Evolutionary conservation across 176 grass and related monocot species (phyloP).

Genomic region (Eleusine coracana): DNA sequence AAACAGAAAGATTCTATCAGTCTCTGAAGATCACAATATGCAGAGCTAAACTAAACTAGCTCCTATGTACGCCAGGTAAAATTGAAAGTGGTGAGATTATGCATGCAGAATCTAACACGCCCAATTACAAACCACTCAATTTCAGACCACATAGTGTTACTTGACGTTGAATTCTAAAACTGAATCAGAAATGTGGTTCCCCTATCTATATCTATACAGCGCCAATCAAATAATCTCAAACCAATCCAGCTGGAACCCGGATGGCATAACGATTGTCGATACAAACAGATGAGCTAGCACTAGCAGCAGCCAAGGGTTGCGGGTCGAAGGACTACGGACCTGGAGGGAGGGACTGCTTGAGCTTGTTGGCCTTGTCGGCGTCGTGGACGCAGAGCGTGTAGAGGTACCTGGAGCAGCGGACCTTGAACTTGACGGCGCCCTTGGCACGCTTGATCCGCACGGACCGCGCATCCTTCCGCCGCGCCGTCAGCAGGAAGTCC

Average conservation of each 20-base stretch:
- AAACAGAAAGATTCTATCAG: background rate
- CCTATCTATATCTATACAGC: background rate
- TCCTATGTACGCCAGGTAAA: background rate
- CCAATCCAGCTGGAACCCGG: background rate
- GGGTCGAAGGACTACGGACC: slow-evolving; percentile 30
- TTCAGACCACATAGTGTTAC: background rate
- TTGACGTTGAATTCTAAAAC: background rate
- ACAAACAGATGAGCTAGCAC: background rate
- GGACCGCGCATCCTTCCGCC: slow-evolving; percentile 78
- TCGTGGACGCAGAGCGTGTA: slow-evolving; percentile 89
- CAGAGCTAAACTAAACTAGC: background rate
- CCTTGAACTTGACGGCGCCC: slow-evolving; percentile 88
- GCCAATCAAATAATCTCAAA: background rate
- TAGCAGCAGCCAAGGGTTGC: background rate
- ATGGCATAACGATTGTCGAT: background rate
- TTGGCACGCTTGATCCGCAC: slow-evolving; percentile 83
- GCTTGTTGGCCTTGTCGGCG: slow-evolving; percentile 83
- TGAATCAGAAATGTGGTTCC: background rate
- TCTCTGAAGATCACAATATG: background rate
- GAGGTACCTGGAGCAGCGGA: slow-evolving; percentile 79
- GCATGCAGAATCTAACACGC: background rate
- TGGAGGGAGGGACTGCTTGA: slow-evolving; percentile 84
- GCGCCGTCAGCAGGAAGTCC: slow-evolving; percentile 85
- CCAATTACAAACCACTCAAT: background rate
- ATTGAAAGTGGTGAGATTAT: background rate